These are phyloP conservation scores for Mycena galericulata DNA, from an alignment of 768 basidiomycete species.

Conservation along the genomic window DNA sequence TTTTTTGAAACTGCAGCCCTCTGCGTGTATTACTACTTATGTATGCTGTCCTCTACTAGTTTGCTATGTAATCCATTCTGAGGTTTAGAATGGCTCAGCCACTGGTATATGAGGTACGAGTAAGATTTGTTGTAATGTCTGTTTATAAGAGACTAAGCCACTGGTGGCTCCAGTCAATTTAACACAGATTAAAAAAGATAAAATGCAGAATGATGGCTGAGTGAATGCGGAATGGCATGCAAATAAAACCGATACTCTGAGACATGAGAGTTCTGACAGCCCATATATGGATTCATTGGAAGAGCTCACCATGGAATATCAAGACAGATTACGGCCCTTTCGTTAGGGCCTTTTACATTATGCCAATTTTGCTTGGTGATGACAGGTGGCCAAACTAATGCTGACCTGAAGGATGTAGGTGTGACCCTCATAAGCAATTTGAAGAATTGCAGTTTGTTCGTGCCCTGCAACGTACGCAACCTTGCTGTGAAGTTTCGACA, in stretches of 20 bases:
- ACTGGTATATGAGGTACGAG: too few species aligned
- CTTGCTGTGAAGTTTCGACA: too few species aligned
- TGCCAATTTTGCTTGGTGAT: too few species aligned
- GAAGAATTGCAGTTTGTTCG: too few species aligned
- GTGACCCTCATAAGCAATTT: too few species aligned
- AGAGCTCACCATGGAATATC: slow-evolving; percentile 7
- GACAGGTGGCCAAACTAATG: too few species aligned
- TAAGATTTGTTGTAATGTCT: too few species aligned
- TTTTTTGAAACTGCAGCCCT: slow-evolving; percentile 12
- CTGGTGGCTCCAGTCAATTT: not conserved
- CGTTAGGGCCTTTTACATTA: too few species aligned
- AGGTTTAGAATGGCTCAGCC: slow-evolving; percentile 14
- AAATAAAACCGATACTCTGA: slow-evolving; percentile 13
- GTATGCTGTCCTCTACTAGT: slow-evolving; percentile 17
- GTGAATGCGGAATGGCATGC: slow-evolving; percentile 9
- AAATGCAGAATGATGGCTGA: slow-evolving; percentile 6
- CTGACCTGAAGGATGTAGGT: too few species aligned
- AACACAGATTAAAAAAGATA: not conserved
- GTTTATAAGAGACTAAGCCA: too few species aligned
- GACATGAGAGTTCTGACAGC: slow-evolving; percentile 9
- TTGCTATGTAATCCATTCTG: slow-evolving; percentile 5
- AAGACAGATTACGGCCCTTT: slow-evolving; percentile 10
- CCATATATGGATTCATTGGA: slow-evolving; percentile 10
- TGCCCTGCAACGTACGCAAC: too few species aligned
- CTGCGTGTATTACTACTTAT: slow-evolving; percentile 16